Evolutionary conservation across 106 monocot genomes (phyloP).

Genomic region (Dendrobium chrysotoxum): DNA sequence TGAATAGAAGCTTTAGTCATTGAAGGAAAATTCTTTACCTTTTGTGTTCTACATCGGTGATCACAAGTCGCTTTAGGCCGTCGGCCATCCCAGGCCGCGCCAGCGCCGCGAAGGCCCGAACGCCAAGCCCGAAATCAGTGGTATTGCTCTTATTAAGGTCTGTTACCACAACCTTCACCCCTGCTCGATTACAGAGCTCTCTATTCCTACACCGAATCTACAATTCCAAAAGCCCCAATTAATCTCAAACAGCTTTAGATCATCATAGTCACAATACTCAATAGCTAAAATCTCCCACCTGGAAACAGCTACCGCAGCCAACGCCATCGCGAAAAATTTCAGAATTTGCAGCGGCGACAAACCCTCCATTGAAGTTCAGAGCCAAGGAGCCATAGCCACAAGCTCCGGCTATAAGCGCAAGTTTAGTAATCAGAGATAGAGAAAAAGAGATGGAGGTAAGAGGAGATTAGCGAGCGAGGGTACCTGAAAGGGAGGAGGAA

Average conservation of each 20-base stretch:
- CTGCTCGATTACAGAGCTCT: constrained; percentile 38
- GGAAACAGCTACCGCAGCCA: constrained; percentile 76
- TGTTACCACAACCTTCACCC: constrained; percentile 59
- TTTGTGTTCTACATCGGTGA: constrained; percentile 60
- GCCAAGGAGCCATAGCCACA: constrained; percentile 73
- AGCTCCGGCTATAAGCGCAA: constrained; percentile 41
- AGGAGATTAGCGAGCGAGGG: neutral
- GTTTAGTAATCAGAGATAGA: neutral
- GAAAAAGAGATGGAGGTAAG: neutral
- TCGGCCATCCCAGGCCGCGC: constrained; percentile 32
- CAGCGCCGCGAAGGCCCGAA: constrained; percentile 53
- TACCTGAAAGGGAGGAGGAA: constrained; percentile 43
- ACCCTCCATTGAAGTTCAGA: constrained; percentile 38
- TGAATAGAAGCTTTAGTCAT: too few species aligned
- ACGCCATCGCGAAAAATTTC: constrained; percentile 53
- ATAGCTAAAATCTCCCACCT: constrained; percentile 18
- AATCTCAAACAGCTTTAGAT: neutral
- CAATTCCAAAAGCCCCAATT: neutral
- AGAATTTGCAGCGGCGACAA: constrained; percentile 39
- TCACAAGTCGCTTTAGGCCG: constrained; percentile 18
- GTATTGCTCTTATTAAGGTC: constrained; percentile 45
- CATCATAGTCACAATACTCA: neutral
- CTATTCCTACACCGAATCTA: constrained; percentile 70
- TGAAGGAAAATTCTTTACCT: constrained; percentile 21
- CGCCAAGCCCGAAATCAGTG: constrained; percentile 57